phyloP scores from a whole-genome alignment of 768 basidiomycete genomes.

The Mycena floridula region DNA sequence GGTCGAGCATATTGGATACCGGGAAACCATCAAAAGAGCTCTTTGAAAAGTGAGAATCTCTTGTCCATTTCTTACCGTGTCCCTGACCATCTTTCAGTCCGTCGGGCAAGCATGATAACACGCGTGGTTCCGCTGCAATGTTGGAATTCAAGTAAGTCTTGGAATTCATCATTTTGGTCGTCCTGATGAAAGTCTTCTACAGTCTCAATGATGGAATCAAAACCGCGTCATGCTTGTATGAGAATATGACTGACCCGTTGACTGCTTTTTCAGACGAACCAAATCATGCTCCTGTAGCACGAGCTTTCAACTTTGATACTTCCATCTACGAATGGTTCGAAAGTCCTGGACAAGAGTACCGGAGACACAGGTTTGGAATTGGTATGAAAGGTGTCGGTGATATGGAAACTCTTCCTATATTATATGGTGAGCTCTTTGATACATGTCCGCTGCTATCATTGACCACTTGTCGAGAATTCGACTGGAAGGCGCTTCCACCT shows the following conservation, averaged over 20 bases:
- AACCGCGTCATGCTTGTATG: conserved; percentile 23
- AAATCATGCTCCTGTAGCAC: conserved; percentile 18
- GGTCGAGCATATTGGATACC: conserved; percentile 29
- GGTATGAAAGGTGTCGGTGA: conserved; percentile 25
- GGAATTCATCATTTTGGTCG: not conserved
- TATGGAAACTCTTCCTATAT: not conserved
- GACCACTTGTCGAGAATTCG: not conserved
- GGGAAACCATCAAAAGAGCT: conserved; percentile 21
- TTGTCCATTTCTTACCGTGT: not conserved
- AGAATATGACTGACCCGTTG: conserved; percentile 22
- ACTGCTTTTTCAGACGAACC: no score
- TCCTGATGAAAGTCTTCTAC: not conserved
- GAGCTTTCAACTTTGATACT: conserved; percentile 15
- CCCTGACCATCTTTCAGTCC: not conserved
- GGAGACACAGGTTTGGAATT: conserved; percentile 20
- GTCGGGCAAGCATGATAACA: conserved; percentile 13
- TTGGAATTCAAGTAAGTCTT: conserved; percentile 17
- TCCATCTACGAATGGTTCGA: conserved; percentile 21
- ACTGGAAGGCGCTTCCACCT: not conserved
- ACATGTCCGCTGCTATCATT: not conserved
- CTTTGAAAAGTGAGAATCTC: conserved; percentile 18
- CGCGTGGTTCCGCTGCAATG: conserved; percentile 19
- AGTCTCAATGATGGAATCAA: conserved; percentile 28
- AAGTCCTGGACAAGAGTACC: conserved; percentile 12
- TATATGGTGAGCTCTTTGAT: not conserved